These are phyloP conservation scores for Aurantiochytrium sp. DNA, from an alignment of 108 stramenopile species.

Conservation along the genomic window DNA sequence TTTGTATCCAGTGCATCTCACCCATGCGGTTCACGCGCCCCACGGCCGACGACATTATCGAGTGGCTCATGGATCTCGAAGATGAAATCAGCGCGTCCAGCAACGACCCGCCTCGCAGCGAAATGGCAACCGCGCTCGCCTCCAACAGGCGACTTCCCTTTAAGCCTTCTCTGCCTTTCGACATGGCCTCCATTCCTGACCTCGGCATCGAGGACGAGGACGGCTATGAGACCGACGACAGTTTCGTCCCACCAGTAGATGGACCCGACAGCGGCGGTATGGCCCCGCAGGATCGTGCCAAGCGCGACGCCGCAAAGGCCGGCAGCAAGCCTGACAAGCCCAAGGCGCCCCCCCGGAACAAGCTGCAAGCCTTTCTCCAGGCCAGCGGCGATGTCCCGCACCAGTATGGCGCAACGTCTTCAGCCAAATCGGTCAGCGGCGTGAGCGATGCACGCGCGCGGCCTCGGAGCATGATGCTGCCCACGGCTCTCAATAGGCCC, in stretches of 20 bases:
- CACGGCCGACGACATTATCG: background rate
- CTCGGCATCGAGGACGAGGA: background rate
- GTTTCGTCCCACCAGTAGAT: background rate
- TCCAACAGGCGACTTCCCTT: background rate
- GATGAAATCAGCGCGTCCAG: background rate
- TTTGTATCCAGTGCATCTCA: background rate
- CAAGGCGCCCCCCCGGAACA: background rate
- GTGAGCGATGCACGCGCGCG: background rate
- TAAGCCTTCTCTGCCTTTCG: background rate
- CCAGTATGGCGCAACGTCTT: background rate
- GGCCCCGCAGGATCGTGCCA: background rate
- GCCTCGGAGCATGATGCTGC: constrained; percentile 6
- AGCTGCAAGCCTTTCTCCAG: background rate
- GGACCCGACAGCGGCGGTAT: background rate
- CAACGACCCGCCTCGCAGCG: background rate
- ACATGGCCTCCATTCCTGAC: background rate
- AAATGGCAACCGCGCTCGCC: background rate
- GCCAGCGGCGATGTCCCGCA: background rate
- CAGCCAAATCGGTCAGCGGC: background rate
- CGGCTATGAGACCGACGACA: constrained; percentile 9
- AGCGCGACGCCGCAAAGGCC: background rate
- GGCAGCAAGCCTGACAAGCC: background rate
- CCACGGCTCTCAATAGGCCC: background rate
- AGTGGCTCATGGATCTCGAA: background rate
- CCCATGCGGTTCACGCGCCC: constrained; percentile 4